Evolutionary conservation across 2,329 filamentous ascomycete species (phyloP).

Genomic region (Penicillium vulpinum): DNA sequence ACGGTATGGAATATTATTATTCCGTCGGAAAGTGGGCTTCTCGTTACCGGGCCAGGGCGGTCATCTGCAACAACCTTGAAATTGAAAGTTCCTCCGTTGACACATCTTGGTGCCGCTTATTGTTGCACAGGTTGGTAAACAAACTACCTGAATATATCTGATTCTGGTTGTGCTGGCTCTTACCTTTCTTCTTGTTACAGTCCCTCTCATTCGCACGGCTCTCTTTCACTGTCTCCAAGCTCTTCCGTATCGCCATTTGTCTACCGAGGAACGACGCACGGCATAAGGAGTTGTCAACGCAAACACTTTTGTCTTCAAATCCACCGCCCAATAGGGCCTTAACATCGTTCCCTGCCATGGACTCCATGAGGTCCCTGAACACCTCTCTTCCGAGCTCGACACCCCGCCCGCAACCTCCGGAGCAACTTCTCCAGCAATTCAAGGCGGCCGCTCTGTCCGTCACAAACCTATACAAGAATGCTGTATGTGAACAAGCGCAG

Average conservation of each 20-base stretch:
- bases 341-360: constrained; percentile 47
- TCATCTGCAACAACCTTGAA: constrained; percentile 23
- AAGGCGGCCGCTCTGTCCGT: constrained; percentile 89
- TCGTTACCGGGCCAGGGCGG: constrained; percentile 39
- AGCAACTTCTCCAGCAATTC: constrained; percentile 78
- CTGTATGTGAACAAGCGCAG: constrained; percentile 72
- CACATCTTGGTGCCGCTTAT: constrained; percentile 12
- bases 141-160: not conserved
- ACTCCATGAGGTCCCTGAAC: constrained; percentile 65
- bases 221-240: not conserved
- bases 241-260: not conserved
- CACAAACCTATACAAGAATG: constrained; percentile 94
- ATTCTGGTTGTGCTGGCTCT: not conserved
- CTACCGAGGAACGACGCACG: constrained; percentile 1
- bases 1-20: constrained; percentile 25
- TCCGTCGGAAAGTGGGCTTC: constrained; percentile 37
- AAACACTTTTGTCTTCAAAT: not conserved
- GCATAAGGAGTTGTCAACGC: not conserved
- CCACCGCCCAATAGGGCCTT: not conserved
- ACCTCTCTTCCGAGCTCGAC: constrained; percentile 59
- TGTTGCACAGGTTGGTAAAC: not conserved
- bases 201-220: not conserved
- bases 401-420: constrained; percentile 49
- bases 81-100: constrained; percentile 7
- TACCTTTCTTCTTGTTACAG: not conserved